Conservation (phyloP, 1,139 yeast genomes). For the Zygoascus meyerae region DNA sequence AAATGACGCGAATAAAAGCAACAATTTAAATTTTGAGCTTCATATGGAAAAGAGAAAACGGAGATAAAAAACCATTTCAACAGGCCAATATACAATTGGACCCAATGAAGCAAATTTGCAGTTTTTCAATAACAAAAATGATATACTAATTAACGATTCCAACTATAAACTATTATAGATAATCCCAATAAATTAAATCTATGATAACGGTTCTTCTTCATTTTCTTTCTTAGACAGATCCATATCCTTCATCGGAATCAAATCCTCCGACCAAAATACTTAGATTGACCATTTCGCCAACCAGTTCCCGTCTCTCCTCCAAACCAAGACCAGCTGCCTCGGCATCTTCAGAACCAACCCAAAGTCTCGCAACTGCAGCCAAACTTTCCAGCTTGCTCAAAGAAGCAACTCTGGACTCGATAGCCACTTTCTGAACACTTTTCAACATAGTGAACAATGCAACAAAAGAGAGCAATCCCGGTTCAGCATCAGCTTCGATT, state of each 20-base stretch:
- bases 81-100: too few species aligned
- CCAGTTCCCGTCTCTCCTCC: constrained; percentile 29
- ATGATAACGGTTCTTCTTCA: too few species aligned
- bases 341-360: constrained; percentile 36
- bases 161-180: too few species aligned
- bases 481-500: constrained; percentile 22
- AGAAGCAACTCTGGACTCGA: constrained; percentile 14
- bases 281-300: constrained; percentile 31
- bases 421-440: constrained; percentile 15
- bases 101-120: too few species aligned
- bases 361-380: constrained; percentile 31
- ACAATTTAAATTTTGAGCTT: too few species aligned
- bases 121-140: background rate
- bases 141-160: background rate
- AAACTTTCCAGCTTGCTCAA: constrained; percentile 21
- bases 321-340: constrained; percentile 29
- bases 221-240: background rate
- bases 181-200: too few species aligned
- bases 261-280: constrained; percentile 29
- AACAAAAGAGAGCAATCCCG: constrained; percentile 34
- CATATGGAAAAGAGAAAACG: too few species aligned
- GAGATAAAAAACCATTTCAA: too few species aligned
- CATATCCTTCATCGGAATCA: constrained; percentile 28
- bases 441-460: constrained; percentile 25
- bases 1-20: too few species aligned